Evolutionary conservation across 1,284 basidiomycete genomes (phyloP).

Genomic region (Heliocybe sulcata): DNA sequence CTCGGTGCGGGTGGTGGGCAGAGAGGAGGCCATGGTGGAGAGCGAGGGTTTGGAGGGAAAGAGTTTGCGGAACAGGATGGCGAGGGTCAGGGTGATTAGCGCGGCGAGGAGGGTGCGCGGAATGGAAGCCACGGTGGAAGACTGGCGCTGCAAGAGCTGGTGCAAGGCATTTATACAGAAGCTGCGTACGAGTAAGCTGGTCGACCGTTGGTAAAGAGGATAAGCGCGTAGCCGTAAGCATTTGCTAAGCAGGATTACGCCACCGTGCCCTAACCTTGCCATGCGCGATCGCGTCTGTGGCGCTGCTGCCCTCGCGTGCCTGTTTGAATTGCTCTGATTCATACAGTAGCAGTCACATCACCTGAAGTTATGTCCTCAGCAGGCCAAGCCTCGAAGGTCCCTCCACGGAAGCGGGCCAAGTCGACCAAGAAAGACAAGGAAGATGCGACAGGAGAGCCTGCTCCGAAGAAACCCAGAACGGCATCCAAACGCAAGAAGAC

Average conservation of each 20-base stretch:
- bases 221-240: background rate
- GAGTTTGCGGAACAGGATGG: background rate
- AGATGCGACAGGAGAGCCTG: background rate
- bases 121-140: background rate
- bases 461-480: background rate
- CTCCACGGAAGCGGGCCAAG: slow-evolving; percentile 12
- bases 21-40: slow-evolving; percentile 3
- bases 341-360: no score
- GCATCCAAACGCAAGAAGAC: slow-evolving; percentile 17
- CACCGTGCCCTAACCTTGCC: background rate
- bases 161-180: background rate
- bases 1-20: slow-evolving; percentile 28
- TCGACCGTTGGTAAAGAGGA: background rate
- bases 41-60: background rate
- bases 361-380: no score
- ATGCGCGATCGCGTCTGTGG: background rate
- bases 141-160: background rate
- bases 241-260: background rate
- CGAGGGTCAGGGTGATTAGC: slow-evolving; percentile 1
- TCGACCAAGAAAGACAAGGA: background rate
- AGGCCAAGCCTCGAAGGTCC: background rate
- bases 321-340: no score
- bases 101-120: background rate
- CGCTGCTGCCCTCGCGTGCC: no score
- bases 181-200: no score